phyloP scores from a whole-genome alignment of 2,329 filamentous ascomycete genomes.

The Metarhizium humberi region DNA sequence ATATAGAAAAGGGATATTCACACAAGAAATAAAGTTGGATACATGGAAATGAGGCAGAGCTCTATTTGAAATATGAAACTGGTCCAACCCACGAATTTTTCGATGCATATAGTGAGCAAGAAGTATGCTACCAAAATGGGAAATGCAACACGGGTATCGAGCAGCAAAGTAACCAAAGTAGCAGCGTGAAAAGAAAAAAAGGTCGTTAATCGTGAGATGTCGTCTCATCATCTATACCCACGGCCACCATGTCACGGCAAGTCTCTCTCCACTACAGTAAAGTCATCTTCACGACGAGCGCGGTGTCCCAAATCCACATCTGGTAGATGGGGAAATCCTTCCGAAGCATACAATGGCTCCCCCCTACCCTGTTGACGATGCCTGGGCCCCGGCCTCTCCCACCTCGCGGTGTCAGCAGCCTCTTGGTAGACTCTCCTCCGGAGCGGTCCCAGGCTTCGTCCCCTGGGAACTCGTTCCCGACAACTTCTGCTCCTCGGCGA shows the following conservation, averaged over 20 bases:
- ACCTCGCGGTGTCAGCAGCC: slow-evolving; percentile 7
- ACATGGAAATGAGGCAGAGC: background rate
- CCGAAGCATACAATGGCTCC: background rate
- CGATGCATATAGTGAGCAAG: too few species aligned
- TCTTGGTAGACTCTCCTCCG: slow-evolving; percentile 11
- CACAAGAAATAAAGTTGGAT: background rate
- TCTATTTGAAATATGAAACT: too few species aligned
- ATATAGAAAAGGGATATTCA: too few species aligned
- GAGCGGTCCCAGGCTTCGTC: slow-evolving; percentile 6
- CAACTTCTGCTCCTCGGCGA: background rate
- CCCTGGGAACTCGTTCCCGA: background rate
- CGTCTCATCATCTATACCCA: background rate
- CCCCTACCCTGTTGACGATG: background rate
- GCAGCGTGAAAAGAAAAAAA: background rate
- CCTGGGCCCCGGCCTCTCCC: slow-evolving; percentile 8
- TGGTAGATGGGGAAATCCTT: background rate
- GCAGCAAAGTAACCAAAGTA: background rate
- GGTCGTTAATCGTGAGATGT: too few species aligned
- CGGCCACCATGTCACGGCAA: background rate
- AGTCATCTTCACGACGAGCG: background rate
- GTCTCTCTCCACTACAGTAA: background rate
- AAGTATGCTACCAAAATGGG: background rate
- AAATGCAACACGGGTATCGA: background rate
- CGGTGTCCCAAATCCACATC: background rate
- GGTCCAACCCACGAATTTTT: too few species aligned